Evolutionary conservation across 1,284 basidiomycete genomes (phyloP), one percentile per base, ranked within the genome.

Genomic region (Flammula alnicola): DNA sequence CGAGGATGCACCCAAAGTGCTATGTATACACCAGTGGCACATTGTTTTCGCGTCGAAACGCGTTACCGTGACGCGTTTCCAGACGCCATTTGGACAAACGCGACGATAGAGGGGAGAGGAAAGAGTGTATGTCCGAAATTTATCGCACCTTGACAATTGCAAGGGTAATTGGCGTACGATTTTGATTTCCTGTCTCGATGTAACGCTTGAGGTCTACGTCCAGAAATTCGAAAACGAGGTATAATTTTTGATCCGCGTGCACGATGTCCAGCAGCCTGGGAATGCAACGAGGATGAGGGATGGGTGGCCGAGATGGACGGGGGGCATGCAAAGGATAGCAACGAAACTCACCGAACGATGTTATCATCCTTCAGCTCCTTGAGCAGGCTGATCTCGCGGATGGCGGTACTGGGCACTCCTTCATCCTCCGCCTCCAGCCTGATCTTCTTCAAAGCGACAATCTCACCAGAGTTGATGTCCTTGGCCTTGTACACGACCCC

Each of bases 391-490:
- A 99, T 98, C 76, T 99, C 96, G 46, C 96, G 84, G 66, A 99
- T 97, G 49, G 96, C 96, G 11, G 97, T 99, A 61, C 90, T 93
- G 4, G 96, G 96, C 14, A 98, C 96, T 17, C 96, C 96, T 67
- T 99, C 94, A 61, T 97, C 97, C 72, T 99, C 96, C 14, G 95
- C 93, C 70, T 99, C 97, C 29, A 99, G 84, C 49, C 96, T 83
- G 64, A 99, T 99, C 80, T 99, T 98, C 83, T 99, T 99, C 64
- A 95, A 77, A 40, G 95, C 95, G 44, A 95, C 95, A 61, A 93
- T 83, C 70, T 84, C 66, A 73, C 91, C 84, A 44, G 84, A 84
- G 59, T 73, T 77, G 66, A 85, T 71, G 69, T 93, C 84, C 66
- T 85, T 84, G 56, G 87, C 93, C 71, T 95, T 95, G 81, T 98